Evolutionary conservation across 495 filamentous ascomycete species (phyloP).

Genomic region (Aspergillus kassunensis): DNA sequence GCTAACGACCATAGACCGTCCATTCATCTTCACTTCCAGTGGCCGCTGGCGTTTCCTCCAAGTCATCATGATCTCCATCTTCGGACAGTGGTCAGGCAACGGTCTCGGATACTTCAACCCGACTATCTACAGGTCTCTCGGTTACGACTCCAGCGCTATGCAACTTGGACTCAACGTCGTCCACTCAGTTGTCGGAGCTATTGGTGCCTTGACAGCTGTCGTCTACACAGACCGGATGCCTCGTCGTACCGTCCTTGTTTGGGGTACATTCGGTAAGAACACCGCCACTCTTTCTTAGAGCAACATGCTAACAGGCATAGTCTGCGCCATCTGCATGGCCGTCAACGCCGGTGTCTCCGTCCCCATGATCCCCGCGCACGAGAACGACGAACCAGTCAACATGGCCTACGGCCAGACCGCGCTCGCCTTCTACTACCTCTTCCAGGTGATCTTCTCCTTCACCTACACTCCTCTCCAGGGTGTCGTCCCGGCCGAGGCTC

Average conservation of each 20-base stretch:
- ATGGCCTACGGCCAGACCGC: constrained; percentile 50
- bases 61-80: constrained; percentile 59
- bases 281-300: constrained; percentile 27
- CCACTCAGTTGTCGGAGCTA: constrained; percentile 63
- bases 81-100: constrained; percentile 50
- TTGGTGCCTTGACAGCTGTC: constrained; percentile 64
- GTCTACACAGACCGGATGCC: constrained; percentile 63
- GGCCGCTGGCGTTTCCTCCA: constrained; percentile 60
- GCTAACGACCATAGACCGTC: constrained; percentile 30
- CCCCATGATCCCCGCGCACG: constrained; percentile 33
- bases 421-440: constrained; percentile 65
- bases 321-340: constrained; percentile 46
- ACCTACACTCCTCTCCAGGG: constrained; percentile 69
- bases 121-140: constrained; percentile 36
- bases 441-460: constrained; percentile 61
- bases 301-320: constrained; percentile 9
- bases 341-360: constrained; percentile 38
- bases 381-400: constrained; percentile 33
- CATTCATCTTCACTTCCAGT: constrained; percentile 55
- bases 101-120: constrained; percentile 48
- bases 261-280: constrained; percentile 51
- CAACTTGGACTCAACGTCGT: constrained; percentile 60
- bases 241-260: constrained; percentile 57
- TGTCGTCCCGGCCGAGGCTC: constrained; percentile 65
- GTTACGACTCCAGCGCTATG: constrained; percentile 43